Base-by-base conservation (phyloP, 257 asterid genomes). In the Cordia subcordata region DNA sequence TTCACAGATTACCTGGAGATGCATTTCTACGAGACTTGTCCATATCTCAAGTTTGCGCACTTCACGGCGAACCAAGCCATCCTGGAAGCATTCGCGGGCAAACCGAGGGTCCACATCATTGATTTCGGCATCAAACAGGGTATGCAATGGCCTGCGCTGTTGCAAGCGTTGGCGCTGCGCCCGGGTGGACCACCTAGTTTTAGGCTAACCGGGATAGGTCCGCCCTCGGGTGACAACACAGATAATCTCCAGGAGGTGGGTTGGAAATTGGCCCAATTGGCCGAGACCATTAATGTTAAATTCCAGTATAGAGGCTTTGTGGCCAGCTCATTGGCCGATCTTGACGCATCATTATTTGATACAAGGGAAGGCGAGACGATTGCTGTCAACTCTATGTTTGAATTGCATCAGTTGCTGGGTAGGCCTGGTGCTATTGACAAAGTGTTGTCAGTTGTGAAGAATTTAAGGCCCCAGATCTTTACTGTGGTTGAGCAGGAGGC, bases 51-150 rank as follows among this genome's bases (percentile, higher is more conserved):
- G 33, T 84, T 84, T 35, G 74, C 82, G 27, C 73, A 79, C 49
- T 79, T 78, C 20, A 75, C 86, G 10, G 71, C 77, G 60, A 81
- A 79, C 21, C 86, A 76, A 38, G 82, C 86, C 22, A 55, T 84
- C 44, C 73, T 81, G 0, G 92, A 84, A 37, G 82, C 69, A 13
- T 49, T 81, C 16, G 78, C 68, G 14, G 81, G 80, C 10, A 65
- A 55, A 1, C 67, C 64, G 32, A 55, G 69, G 4, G 60, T 81
- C 54, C 88, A 79, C 49, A 58, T 84, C 0, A 77, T 84, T 18
- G 93, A 84, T 68, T 84, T 84, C 39, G 82, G 81, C 55, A 74
- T 84, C 14, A 76, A 81, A 16, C 70, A 72, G 23, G 93, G 88
- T 5, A 79, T 77, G 58, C 93, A 84, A 60, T 84, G 93, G 93